Evolutionary conservation across 2,329 filamentous ascomycete genomes (phyloP).

Genomic region (Fusarium bulbicola): DNA sequence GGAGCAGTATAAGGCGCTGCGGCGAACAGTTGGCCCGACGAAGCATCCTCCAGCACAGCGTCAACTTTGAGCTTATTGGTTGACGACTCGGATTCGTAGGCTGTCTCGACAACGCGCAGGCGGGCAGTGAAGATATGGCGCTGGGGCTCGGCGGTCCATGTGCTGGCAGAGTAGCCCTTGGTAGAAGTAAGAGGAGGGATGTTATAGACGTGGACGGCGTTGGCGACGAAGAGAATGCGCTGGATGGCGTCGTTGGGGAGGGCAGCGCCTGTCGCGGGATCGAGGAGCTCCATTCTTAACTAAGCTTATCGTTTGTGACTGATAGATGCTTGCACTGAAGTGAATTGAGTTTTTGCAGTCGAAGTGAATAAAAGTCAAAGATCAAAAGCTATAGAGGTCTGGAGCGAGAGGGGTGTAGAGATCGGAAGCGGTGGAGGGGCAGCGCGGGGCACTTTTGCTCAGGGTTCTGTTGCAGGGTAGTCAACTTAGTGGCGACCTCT

Average conservation of each 20-base stretch:
- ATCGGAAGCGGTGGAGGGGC: constrained; percentile 32
- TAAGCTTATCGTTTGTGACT: not conserved
- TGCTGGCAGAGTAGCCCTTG: constrained; percentile 79
- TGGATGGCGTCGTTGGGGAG: constrained; percentile 82
- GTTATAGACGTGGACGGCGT: constrained; percentile 83
- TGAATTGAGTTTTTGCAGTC: not conserved
- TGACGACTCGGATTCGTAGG: constrained; percentile 54
- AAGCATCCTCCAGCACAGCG: constrained; percentile 80
- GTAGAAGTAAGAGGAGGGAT: constrained; percentile 82
- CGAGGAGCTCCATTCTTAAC: constrained; percentile 66
- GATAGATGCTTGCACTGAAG: not conserved
- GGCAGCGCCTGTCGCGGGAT: constrained; percentile 75
- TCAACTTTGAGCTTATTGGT: constrained; percentile 73
- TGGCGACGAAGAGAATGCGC: constrained; percentile 80
- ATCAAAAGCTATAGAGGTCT: not conserved
- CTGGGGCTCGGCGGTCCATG: constrained; percentile 77
- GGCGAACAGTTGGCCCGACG: constrained; percentile 79
- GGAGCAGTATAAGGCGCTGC: constrained; percentile 78
- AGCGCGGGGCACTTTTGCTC: constrained; percentile 25
- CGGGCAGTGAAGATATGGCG: constrained; percentile 88
- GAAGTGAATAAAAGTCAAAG: not conserved
- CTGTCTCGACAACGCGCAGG: constrained; percentile 80
- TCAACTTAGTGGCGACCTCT: not conserved
- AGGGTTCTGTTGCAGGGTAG: constrained; percentile 25
- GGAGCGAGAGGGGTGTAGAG: constrained; percentile 12